phyloP scores from a whole-genome alignment of 495 filamentous ascomycete species.

The Penicillium cinerascens region DNA sequence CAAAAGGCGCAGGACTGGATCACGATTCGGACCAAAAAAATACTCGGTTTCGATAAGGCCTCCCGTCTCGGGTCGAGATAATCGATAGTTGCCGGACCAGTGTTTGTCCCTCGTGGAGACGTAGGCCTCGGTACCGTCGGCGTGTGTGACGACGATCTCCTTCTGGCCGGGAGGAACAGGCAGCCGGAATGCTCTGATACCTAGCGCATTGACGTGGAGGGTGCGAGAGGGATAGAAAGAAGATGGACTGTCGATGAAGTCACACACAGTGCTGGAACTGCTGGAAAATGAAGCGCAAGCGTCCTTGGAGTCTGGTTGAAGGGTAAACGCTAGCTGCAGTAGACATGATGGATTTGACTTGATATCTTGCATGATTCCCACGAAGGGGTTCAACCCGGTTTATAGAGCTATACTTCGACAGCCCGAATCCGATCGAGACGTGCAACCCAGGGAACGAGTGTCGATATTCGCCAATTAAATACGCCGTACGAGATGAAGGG shows the following conservation, averaged over 20 bases:
- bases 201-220: conserved; percentile 45
- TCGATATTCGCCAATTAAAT: too few species aligned
- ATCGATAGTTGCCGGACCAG: conserved; percentile 40
- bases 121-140: conserved; percentile 34
- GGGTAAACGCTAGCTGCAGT: too few species aligned
- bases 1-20: conserved; percentile 26
- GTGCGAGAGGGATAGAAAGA: conserved; percentile 15
- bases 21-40: conserved; percentile 47
- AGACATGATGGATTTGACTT: too few species aligned
- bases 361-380: too few species aligned
- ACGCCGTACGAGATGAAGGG: too few species aligned
- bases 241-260: neutral
- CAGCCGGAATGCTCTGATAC: conserved; percentile 40
- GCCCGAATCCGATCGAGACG: too few species aligned
- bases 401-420: too few species aligned
- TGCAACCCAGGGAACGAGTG: too few species aligned
- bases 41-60: conserved; percentile 43
- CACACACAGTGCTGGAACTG: conserved; percentile 9
- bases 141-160: conserved; percentile 42
- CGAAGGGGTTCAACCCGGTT: too few species aligned
- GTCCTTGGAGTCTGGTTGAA: too few species aligned
- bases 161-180: conserved; percentile 40
- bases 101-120: conserved; percentile 39
- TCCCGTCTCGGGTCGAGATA: conserved; percentile 22
- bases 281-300: neutral